Evolutionary conservation across 164 flowering plant genomes (phyloP).

Genomic region (Stephania yunnanensis): DNA sequence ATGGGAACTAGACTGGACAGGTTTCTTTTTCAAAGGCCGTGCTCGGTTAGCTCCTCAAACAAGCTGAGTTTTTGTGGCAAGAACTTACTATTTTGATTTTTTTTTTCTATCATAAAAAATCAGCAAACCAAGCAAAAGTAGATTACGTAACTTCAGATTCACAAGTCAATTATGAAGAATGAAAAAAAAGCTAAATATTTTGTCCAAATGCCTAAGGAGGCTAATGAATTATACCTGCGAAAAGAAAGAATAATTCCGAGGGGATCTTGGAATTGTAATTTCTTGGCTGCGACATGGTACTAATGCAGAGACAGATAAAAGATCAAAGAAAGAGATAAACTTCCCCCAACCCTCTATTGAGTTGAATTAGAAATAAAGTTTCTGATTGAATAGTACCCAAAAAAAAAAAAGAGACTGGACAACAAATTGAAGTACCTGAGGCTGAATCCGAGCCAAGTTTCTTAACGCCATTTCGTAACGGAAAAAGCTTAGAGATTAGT

Average conservation of each 20-base stretch:
- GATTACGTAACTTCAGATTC: neutral
- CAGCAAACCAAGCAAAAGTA: neutral
- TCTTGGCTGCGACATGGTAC: constrained; percentile 30
- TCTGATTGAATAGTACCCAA: neutral
- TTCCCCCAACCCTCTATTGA: neutral
- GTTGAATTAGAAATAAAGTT: neutral
- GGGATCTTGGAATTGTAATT: constrained; percentile 17
- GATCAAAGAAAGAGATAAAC: neutral
- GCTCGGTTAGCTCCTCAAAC: too few relatives aligned
- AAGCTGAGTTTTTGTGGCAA: too few relatives aligned
- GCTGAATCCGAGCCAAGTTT: neutral
- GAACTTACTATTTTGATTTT: too few relatives aligned
- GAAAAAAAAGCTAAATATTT: neutral
- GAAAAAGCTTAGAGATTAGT: constrained; percentile 1
- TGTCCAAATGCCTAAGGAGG: neutral
- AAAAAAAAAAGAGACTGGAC: too few relatives aligned
- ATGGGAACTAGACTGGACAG: too few relatives aligned
- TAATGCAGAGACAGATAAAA: constrained; percentile 12
- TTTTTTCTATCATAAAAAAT: too few relatives aligned
- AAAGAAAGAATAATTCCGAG: constrained; percentile 34
- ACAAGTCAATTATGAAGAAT: neutral
- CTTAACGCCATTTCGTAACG: neutral
- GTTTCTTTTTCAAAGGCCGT: too few relatives aligned
- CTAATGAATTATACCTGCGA: constrained; percentile 32
- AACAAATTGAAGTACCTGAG: constrained; percentile 2